These are phyloP conservation scores for Pythium phragmiticola DNA, from an alignment of 352 stramenopile species.

Conservation along the genomic window DNA sequence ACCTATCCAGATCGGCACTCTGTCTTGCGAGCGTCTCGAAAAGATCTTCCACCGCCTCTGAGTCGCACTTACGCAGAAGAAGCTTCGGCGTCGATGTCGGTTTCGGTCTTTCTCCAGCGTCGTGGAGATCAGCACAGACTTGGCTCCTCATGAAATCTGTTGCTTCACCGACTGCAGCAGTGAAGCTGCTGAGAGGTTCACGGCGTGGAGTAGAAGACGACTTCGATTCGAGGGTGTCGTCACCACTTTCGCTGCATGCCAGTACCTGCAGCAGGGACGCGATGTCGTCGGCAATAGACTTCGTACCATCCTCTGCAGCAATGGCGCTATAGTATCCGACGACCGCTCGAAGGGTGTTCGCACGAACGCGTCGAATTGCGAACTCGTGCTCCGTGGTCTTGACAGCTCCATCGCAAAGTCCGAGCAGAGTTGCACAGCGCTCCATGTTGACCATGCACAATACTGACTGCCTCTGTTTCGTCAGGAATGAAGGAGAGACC, in stretches of 20 bases:
- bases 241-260: background rate
- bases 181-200: constrained; percentile 47
- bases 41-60: constrained; percentile 45
- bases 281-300: constrained; percentile 23
- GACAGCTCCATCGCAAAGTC: constrained; percentile 27
- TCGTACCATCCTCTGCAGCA: constrained; percentile 19
- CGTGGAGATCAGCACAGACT: constrained; percentile 56
- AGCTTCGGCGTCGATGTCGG: constrained; percentile 29
- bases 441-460: constrained; percentile 65
- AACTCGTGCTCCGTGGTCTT: constrained; percentile 10
- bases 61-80: constrained; percentile 56
- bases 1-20: constrained; percentile 14
- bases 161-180: constrained; percentile 37
- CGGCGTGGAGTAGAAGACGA: constrained; percentile 37
- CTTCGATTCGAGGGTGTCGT: background rate
- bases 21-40: constrained; percentile 52
- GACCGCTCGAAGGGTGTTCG: constrained; percentile 62
- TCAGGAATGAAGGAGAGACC: constrained; percentile 50
- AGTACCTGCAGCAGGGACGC: constrained; percentile 20
- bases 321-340: constrained; percentile 70
- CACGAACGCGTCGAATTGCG: constrained; percentile 26
- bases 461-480: constrained; percentile 48
- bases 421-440: constrained; percentile 37
- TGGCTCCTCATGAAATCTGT: constrained; percentile 67
- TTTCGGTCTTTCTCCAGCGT: constrained; percentile 43